Conservation (phyloP, 208 protist species). For the Trypanosoma scelopori region DNA sequence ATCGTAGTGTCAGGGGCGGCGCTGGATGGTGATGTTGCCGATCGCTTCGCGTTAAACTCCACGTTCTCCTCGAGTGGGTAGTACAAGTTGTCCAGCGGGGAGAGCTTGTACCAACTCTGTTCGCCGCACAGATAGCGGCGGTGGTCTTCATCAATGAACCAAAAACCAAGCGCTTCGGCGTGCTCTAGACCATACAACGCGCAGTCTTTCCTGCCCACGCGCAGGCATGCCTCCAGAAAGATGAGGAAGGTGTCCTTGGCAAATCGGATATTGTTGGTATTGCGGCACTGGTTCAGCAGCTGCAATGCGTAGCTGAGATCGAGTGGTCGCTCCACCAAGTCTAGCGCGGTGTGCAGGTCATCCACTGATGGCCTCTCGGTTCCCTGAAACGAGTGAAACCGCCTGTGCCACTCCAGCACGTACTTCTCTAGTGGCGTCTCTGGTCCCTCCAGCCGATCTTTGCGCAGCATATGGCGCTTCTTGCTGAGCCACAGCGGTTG, state of each 20-base stretch:
- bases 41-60: conserved; percentile 48
- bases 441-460: conserved; percentile 76
- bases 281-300: conserved; percentile 84
- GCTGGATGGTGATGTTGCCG: conserved; percentile 1
- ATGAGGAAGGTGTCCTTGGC: conserved; percentile 76
- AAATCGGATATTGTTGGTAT: conserved; percentile 80
- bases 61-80: conserved; percentile 86
- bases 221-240: conserved; percentile 88
- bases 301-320: conserved; percentile 91
- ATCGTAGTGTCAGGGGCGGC: neutral
- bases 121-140: conserved; percentile 67
- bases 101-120: conserved; percentile 86
- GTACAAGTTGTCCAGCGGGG: conserved; percentile 65
- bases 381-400: conserved; percentile 82
- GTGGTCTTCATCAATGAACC: conserved; percentile 82
- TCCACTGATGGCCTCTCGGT: conserved; percentile 77
- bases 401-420: conserved; percentile 85
- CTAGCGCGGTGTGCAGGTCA: conserved; percentile 88
- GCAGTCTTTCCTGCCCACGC: conserved; percentile 87
- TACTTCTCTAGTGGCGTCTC: conserved; percentile 89
- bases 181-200: conserved; percentile 77
- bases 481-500: conserved; percentile 89
- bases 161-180: conserved; percentile 81
- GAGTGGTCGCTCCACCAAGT: conserved; percentile 87
- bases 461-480: conserved; percentile 84